These are phyloP conservation scores for Magnusiomyces ingens DNA, from an alignment of 1,139 yeast species.

Conservation along the genomic window DNA sequence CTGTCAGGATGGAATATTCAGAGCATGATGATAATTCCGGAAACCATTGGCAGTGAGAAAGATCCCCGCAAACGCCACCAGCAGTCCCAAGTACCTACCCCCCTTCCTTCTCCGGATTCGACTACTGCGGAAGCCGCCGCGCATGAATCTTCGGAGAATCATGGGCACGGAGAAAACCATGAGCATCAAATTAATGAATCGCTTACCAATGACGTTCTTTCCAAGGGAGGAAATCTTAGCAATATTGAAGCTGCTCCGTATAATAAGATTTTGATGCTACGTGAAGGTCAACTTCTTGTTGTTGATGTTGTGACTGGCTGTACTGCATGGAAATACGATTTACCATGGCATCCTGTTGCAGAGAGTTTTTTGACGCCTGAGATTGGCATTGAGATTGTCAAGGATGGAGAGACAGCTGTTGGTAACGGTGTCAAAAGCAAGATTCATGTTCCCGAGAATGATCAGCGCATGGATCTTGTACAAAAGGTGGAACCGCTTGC, in stretches of 20 bases:
- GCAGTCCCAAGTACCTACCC: not conserved
- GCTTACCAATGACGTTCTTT: not conserved
- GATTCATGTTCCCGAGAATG: not conserved
- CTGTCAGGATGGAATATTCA: constrained; percentile 26
- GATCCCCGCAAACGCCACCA: constrained; percentile 1
- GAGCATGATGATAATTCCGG: constrained; percentile 18
- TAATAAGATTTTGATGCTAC: constrained; percentile 19
- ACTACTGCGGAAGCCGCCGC: not conserved
- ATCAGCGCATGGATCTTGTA: not conserved
- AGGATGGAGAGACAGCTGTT: constrained; percentile 3
- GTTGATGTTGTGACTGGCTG: constrained; percentile 43
- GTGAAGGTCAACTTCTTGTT: constrained; percentile 37
- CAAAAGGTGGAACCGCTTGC: constrained; percentile 41
- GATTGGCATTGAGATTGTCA: constrained; percentile 1
- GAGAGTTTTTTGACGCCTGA: constrained; percentile 10
- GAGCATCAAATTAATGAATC: not conserved
- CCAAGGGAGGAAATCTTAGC: not conserved
- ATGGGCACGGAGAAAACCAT: constrained; percentile 1
- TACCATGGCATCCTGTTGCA: constrained; percentile 34
- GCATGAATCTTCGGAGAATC: constrained; percentile 9
- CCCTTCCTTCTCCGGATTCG: not conserved
- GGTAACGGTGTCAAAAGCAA: not conserved
- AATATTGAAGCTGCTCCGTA: not conserved
- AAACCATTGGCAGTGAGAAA: constrained; percentile 11
- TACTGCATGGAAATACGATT: constrained; percentile 40